A percentile compares a stretch with the other conserved stretches of the same genome.
Conservation (phyloP, 1,284 basidiomycete genomes). For the Heterobasidion occidentale region DNA sequence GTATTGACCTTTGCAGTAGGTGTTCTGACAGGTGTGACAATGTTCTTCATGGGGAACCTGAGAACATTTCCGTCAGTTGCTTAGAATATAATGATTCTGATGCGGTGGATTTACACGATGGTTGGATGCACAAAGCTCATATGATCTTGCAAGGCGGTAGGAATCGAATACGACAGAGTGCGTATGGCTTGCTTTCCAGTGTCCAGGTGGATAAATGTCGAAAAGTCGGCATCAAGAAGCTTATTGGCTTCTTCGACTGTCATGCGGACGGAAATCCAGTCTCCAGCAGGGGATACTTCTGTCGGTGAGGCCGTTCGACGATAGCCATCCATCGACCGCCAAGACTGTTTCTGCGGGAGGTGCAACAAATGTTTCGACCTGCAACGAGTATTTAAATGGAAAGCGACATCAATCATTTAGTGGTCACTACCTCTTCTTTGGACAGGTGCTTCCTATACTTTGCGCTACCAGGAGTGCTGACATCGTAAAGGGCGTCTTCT, state of each 20-base stretch:
- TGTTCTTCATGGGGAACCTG: constrained; percentile 4
- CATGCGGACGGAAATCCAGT: constrained; percentile 15
- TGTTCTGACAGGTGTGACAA: constrained; percentile 6
- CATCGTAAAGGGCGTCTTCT: constrained; percentile 19
- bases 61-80: not conserved
- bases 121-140: not conserved
- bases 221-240: not conserved
- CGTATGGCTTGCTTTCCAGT: not conserved
- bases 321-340: constrained; percentile 23
- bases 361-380: constrained; percentile 25
- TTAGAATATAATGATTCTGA: not conserved
- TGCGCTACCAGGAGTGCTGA: constrained; percentile 19
- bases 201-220: not conserved
- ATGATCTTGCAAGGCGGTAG: too few relatives aligned
- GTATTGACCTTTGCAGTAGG: not conserved
- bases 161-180: too few relatives aligned
- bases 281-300: constrained; percentile 15
- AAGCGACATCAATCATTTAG: constrained; percentile 11
- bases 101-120: not conserved
- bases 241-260: constrained; percentile 21
- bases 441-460: constrained; percentile 22
- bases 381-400: constrained; percentile 14
- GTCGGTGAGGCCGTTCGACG: constrained; percentile 19
- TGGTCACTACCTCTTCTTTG: constrained; percentile 18
- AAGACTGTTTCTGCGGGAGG: constrained; percentile 22